Evolutionary conservation across 257 asterid genomes (phyloP), one percentile per base, ranked within the genome.

Genomic region (Vinca minor): DNA sequence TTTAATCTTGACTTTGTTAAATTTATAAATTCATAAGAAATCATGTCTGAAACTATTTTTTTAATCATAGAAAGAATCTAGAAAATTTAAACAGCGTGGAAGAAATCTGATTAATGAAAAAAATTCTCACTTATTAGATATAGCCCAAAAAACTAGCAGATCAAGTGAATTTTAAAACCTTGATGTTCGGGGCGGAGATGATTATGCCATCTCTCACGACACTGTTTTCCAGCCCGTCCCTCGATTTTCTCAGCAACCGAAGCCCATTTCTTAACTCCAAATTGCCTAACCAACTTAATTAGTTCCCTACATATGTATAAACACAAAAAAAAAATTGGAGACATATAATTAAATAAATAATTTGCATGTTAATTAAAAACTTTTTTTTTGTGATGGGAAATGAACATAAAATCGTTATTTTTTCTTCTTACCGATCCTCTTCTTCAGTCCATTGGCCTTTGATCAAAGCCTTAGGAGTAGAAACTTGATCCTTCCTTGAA

Each of bases 151-250:
- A 47, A 48, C 54, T 1, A 32, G 4, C 72, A 46, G 32, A 41
- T 38, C 42, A 47, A 32, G 63, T 18, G 49, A 34, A 63, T 5
- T 36, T 50, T 32, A n/a, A n/a, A n/a, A 89, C 96, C 95, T 83
- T 83, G 63, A 89, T 85, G 66, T 82, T 70, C 3, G n/a, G 97
- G 89, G 56, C 88, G 84, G 31, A 89, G 65, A 82, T 89, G 95
- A 62, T 89, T 89, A 14, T 82, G 84, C 94, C 95, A 89, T 53
- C 89, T 71, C 97, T 76, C 46, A 89, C 88, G 4, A n/a, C 63
- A n/a, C n/a, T n/a, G n/a, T n/a, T n/a, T n/a, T n/a, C n/a, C n/a
- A n/a, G n/a, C n/a, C n/a, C n/a, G n/a, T n/a, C n/a, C n/a, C n/a
- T n/a, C n/a, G 91, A 87, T 82, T 17, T 76, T 69, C 47, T 79